Conservation (phyloP, 73 alveolate species). For the Paramecium tetraurelia region DNA sequence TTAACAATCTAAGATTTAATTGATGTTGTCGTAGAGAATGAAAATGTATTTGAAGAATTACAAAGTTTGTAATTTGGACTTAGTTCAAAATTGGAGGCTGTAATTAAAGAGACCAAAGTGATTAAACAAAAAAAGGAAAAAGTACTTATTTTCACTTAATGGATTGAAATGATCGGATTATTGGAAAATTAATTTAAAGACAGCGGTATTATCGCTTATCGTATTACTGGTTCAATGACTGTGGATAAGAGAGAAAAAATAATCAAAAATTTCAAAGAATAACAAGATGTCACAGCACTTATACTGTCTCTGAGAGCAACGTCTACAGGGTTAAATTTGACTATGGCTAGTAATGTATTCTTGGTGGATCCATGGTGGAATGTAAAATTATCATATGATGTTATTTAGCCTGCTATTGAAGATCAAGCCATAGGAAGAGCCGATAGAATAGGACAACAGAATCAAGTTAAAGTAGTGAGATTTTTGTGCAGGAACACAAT, state of each 20-base stretch:
- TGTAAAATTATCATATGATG: neutral
- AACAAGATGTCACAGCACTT: neutral
- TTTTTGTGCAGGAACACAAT: conserved; percentile 9
- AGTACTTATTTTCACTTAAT: conserved; percentile 39
- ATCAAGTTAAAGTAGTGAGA: conserved; percentile 27
- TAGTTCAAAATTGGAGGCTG: conserved; percentile 40
- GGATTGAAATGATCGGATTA: conserved; percentile 44
- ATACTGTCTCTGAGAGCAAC: conserved; percentile 50
- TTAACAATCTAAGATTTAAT: neutral
- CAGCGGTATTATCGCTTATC: neutral
- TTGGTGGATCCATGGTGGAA: conserved; percentile 67
- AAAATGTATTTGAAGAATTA: neutral
- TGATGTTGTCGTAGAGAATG: neutral
- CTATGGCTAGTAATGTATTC: conserved; percentile 56
- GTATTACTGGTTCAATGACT: conserved; percentile 57
- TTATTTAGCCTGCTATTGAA: conserved; percentile 51
- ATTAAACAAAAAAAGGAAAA: neutral
- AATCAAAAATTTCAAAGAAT: neutral
- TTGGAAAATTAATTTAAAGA: conserved; percentile 36
- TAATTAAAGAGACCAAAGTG: neutral
- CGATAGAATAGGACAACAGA: conserved; percentile 54
- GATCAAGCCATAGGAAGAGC: conserved; percentile 64
- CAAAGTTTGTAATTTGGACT: neutral
- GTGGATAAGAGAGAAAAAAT: conserved; percentile 35
- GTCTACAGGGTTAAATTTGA: conserved; percentile 51